Evolutionary conservation across 257 asterid genomes (phyloP).

Genomic region (Solanum boliviense): DNA sequence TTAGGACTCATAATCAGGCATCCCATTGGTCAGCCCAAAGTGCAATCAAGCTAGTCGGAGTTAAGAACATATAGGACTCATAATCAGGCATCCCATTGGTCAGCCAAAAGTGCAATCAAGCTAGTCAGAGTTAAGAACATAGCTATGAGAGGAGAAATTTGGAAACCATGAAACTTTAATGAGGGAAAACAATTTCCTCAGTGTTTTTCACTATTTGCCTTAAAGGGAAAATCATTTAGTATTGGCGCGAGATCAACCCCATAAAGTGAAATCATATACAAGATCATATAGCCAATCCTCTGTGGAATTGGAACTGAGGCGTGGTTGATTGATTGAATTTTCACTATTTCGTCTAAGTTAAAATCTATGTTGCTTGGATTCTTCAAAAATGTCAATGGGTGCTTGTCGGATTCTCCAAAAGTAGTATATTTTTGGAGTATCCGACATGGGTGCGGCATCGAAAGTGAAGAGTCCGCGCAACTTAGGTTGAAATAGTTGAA

Average conservation of each 20-base stretch:
- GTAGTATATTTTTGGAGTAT: background rate
- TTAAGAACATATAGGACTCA: background rate
- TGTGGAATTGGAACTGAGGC: background rate
- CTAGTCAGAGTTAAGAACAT: background rate
- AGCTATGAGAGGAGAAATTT: background rate
- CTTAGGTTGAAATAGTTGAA: background rate
- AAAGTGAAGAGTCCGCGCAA: background rate
- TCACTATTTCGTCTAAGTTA: background rate
- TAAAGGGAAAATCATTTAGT: background rate
- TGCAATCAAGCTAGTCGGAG: background rate
- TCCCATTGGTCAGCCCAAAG: background rate
- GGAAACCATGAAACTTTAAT: background rate
- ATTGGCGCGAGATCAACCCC: background rate
- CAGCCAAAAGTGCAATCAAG: background rate
- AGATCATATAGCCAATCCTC: background rate
- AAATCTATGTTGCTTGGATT: background rate
- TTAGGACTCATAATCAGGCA: background rate
- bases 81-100: background rate
- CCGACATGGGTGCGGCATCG: background rate
- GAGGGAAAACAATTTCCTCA: background rate
- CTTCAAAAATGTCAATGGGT: background rate
- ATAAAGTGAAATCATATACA: background rate
- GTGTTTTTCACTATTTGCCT: background rate
- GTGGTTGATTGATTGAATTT: background rate
- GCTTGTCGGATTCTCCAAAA: background rate